Base-by-base conservation (phyloP, 2,329 filamentous ascomycete genomes). In the Trichoderma harzianum region DNA sequence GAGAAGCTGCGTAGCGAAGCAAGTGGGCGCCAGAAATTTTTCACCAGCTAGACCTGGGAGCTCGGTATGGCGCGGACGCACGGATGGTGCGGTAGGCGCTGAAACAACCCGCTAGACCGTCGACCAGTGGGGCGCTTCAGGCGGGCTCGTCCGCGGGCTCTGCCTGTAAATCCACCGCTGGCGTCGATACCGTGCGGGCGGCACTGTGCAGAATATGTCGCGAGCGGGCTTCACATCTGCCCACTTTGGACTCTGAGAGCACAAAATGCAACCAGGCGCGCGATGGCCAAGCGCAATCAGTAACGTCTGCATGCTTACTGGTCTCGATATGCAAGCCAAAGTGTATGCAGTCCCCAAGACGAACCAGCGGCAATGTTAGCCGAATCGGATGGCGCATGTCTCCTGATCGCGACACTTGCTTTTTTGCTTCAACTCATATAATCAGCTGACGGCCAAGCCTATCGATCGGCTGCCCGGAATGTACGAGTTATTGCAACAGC, bases 41-140 rank as follows among this genome's bases (percentile, higher is more conserved):
- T 66, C 53, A 21, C 26, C 34, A 65, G 69, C 51, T 61, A 30
- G 60, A 58, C 61, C 51, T 66, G n/a, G 60, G 61, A 70, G 69
- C 69, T 71, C 69, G 61, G 69, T 34, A 65, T 65, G 24, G 61
- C 69, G 53, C 69, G 69, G 69, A 66, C 69, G 61, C 69, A 66
- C 62, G 69, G 62, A 71, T 66, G 61, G 34, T 58, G 34, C 58
- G 47, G 61, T 64, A 70, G 68, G 69, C 61, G 34, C 53, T 66
- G 53, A 66, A 66, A 58, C 47, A 69, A 69, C 26, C 66, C 66
- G 57, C 66, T 36, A 69, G 55, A 28, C 57, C 57, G 66, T 69
- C 66, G 28, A 26, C 28, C 57, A 26, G 66, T 47, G 66, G 66
- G 66, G 66, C 66, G 39, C 36, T 69, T n/a, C n/a, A 61, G 66